These are phyloP conservation scores for Zychaea mexicana DNA, from an alignment of 371 early-diverging fungal genomes.

Conservation along the genomic window DNA sequence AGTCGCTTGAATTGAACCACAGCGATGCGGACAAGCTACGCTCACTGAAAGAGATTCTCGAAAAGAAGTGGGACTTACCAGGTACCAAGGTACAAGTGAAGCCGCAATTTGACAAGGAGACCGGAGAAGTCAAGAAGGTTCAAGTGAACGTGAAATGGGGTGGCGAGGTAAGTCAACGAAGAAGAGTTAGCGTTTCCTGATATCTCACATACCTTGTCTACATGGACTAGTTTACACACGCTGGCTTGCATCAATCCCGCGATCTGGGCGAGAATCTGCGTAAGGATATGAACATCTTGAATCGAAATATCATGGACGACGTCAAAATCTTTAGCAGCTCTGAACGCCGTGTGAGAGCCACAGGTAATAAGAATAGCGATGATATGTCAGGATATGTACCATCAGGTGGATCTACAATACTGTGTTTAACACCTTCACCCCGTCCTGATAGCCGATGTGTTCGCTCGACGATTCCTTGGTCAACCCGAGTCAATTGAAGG, in stretches of 20 bases:
- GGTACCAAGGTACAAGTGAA: slow-evolving; percentile 96
- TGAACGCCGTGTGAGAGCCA: slow-evolving; percentile 89
- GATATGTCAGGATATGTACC: background rate
- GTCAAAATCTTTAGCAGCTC: slow-evolving; percentile 86
- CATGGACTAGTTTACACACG: slow-evolving; percentile 86
- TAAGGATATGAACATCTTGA: slow-evolving; percentile 90
- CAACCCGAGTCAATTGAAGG: slow-evolving; percentile 57
- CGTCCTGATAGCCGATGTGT: slow-evolving; percentile 85
- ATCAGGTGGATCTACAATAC: too few species aligned
- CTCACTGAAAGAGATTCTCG: slow-evolving; percentile 74
- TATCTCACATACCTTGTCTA: background rate
- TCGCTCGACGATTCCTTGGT: slow-evolving; percentile 77
- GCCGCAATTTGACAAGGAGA: slow-evolving; percentile 70
- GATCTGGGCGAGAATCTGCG: slow-evolving; percentile 93
- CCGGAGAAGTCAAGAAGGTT: slow-evolving; percentile 65
- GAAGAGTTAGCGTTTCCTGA: background rate
- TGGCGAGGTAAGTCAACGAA: slow-evolving; percentile 72
- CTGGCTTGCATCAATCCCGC: slow-evolving; percentile 87
- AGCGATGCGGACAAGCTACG: slow-evolving; percentile 63
- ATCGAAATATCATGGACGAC: slow-evolving; percentile 82
- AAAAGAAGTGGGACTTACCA: slow-evolving; percentile 77
- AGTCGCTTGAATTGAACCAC: slow-evolving; percentile 53
- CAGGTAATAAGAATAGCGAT: slow-evolving; percentile 54
- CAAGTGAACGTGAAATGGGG: slow-evolving; percentile 98
- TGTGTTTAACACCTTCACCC: too few species aligned